Base-by-base conservation (phyloP, 1,284 basidiomycete species). In the Fomitopsis palustris region DNA sequence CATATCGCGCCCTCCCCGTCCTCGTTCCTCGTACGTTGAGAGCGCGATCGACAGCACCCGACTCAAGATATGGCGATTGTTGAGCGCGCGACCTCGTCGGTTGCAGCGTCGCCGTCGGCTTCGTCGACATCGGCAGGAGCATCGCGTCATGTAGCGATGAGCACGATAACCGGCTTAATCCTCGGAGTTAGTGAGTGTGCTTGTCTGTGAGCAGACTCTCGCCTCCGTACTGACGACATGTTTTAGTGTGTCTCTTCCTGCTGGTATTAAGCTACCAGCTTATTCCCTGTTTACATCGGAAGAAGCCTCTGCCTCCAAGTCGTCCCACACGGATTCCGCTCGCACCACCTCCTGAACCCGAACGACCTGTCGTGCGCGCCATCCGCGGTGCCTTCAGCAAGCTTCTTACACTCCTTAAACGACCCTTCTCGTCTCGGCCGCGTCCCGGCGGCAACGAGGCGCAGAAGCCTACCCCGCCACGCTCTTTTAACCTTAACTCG, bases 211-310 rank as follows among this genome's bases (percentile, higher is more conserved):
- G 17, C 10, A 16, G 16, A 14, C 29, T 27, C 14, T 17, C 16
- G 19, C 21, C 14, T 35, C 27, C 23, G 35, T 19, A 14, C 42
- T 56, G 25, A 51, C 38, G n/a, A 33, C 39, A 14, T 21, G 25
- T 31, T 55, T 9, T 35, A 60, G 59, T 60, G 55, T 55, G 55
- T 39, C 51, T 60, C 6, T 72, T 70, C 57, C 57, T 51, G 17
- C 59, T 72, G n/a, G 58, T 72, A 27, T 3, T 69, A 42, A 64
- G 65, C 35, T 72, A 71, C 51, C 70, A 71, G 58, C 58, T 72
- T 10, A 23, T 71, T n/a, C 61, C 63, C 5, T 61, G 61, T 17
- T 64, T 66, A 25, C 61, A 65, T 41, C 62, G 59, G 42, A 64
- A 61, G 33, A 41, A 27, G 42, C 58, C 60, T 14, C 43, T 55